Base-by-base conservation (phyloP, 1,284 basidiomycete species). In the Cryptococcus sp. region DNA sequence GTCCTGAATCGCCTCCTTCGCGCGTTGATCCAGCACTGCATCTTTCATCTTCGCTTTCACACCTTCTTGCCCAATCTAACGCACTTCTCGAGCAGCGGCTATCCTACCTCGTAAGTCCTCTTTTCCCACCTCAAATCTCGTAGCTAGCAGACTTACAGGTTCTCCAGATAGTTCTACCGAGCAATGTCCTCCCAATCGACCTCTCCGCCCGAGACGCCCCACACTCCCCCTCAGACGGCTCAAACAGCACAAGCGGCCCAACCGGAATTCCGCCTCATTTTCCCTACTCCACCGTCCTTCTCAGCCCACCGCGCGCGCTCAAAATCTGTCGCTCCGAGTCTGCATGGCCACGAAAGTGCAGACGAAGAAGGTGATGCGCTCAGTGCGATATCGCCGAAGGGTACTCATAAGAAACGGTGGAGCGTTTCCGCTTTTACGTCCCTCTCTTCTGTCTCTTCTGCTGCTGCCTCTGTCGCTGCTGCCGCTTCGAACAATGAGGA, bases 281-380 rank as follows among this genome's bases (percentile, higher is more conserved):
- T 69, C 10, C 69, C 69, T 27, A 69, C 69, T 8, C 69, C 69
- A 25, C 60, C 65, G 6, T 71, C 69, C 10, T 71, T 69, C 59
- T 58, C 61, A n/a, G 57, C 60, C 5, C 62, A 64, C 22, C 54
- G 62, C 19, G 50, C 50, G 31, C 46, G 55, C n/a, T 35, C 51
- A 13, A 19, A 59, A 41, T 54, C 54, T 6, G 46, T 41, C 23
- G 40, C 53, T 27, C 53, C 59, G 3, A 45, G 25, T 49, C 1
- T 22, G 53, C 17, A 35, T 25, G 25, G 6, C 25, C 25, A 20
- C 27, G 42, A 31, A 35, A 39, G 23, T 51, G 22, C 22, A 15
- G 20, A 39, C 19, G 27, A 51, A 8, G 47, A 51, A 6, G 25
- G 20, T 3, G 45, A 42, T 5, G 20, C 39, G 35, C 45, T 59